phyloP scores from a whole-genome alignment of 148 eudicot genomes.

The Vaccinium darrowii region DNA sequence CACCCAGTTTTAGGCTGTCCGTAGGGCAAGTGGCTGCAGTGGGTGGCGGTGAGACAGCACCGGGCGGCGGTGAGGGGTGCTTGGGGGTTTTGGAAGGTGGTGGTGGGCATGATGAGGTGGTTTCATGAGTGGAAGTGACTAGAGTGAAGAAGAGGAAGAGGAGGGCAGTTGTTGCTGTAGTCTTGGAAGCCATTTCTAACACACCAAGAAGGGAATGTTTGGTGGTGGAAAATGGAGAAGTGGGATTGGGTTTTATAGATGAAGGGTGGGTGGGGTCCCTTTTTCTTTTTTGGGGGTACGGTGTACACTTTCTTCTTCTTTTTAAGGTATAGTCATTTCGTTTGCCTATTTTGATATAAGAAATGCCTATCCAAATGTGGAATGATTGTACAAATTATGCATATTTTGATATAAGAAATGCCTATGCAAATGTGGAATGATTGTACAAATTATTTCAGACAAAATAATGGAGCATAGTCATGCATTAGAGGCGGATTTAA shows the following conservation, averaged over 20 bases:
- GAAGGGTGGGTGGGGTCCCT: neutral
- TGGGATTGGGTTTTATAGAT: constrained; percentile 20
- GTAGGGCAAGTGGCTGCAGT: constrained; percentile 45
- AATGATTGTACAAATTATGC: too few species aligned
- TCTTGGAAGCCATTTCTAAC: constrained; percentile 46
- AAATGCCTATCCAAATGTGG: neutral
- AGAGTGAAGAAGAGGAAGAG: constrained; percentile 55
- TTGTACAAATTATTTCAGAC: neutral
- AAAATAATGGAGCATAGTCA: neutral
- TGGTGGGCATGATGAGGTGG: constrained; percentile 42
- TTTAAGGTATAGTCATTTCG: neutral
- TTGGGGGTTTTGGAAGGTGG: constrained; percentile 17
- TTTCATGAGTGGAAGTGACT: constrained; percentile 36
- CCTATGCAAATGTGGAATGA: neutral
- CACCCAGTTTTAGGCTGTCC: constrained; percentile 62
- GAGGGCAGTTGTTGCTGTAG: constrained; percentile 32
- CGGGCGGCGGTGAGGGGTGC: neutral
- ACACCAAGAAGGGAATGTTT: constrained; percentile 1
- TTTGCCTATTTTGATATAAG: neutral
- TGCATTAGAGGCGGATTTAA: too few species aligned
- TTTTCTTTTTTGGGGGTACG: neutral
- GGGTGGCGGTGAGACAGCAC: too few species aligned
- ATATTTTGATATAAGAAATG: neutral
- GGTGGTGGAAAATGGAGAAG: constrained; percentile 9
- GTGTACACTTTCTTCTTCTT: neutral